phyloP scores from a whole-genome alignment of 441 rosid genomes.

The Populus hybrid region DNA sequence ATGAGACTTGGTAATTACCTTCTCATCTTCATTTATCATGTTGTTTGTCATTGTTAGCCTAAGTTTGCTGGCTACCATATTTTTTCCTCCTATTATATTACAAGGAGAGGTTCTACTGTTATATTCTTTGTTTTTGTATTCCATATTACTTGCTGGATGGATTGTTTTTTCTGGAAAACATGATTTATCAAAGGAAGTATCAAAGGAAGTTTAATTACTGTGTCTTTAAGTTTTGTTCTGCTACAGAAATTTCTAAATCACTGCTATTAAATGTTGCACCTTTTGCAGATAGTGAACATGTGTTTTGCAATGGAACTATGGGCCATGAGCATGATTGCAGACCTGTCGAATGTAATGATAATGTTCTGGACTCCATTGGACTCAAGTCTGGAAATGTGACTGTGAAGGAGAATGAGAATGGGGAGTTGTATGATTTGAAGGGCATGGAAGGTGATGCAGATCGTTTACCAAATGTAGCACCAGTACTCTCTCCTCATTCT shows the following conservation, averaged over 20 bases:
- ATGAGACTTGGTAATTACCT: slow-evolving; percentile 47
- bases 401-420: slow-evolving; percentile 28
- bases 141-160: not conserved
- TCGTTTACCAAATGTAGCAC: slow-evolving; percentile 15
- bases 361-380: slow-evolving; percentile 29
- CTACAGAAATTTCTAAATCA: not conserved
- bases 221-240: not conserved
- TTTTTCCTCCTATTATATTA: not conserved
- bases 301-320: slow-evolving; percentile 30
- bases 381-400: slow-evolving; percentile 30
- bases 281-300: slow-evolving; percentile 51
- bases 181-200: too few relatives aligned
- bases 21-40: slow-evolving; percentile 6
- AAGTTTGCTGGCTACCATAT: not conserved
- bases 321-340: slow-evolving; percentile 34
- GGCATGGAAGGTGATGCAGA: slow-evolving; percentile 25
- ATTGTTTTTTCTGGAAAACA: not conserved
- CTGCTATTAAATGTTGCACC: not conserved
- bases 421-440: slow-evolving; percentile 20
- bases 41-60: not conserved
- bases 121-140: not conserved
- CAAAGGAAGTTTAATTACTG: not conserved
- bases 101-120: not conserved
- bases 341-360: slow-evolving; percentile 34
- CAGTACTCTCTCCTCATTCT: slow-evolving; percentile 21